Base-by-base conservation (phyloP, 441 rosid species). In the Dalechampia spathulata region DNA sequence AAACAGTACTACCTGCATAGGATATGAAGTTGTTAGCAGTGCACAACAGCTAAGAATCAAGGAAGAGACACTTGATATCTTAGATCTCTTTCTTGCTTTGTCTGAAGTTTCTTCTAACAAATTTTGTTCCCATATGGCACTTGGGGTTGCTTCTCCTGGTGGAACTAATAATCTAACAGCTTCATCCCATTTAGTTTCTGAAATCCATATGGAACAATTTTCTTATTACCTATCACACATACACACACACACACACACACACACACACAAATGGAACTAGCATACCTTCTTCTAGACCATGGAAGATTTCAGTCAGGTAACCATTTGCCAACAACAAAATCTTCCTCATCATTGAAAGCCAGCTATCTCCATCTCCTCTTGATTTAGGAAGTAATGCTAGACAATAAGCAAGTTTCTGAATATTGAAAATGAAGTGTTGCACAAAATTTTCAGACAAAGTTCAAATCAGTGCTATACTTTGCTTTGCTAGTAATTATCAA, bases 281-380 rank as follows among this genome's bases (percentile, higher is more conserved):
- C n/a, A n/a, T 69, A 88, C 97, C 94, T 77, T 86, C 88, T 80
- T 86, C 97, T 38, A 92, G 67, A 65, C 84, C 91, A 67, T 82
- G 79, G 68, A 92, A 83, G 62, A 79, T 65, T 52, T 75, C 87
- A 66, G 71, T 79, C 43, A 92, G 74, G 71, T 75, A 72, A 27
- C 65, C 72, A 30, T 86, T 85, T 46, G 84, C 67, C 49, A 75
- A 68, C 50, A 84, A 66, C 69, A 89, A 62, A 66, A 86, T 71
- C 77, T 77, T 86, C 57, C 78, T 86, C 81, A 89, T 73, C 78
- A 80, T 70, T 72, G 79, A 58, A 58, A 72, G 70, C 99, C 99
- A 92, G 73, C 80, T 78, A 54, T 77, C 75, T 49, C 70, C 89
- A 65, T 85, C 92, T 57, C 94, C 94, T 74, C 69, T 89, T 26